Conservation (phyloP, 2,329 filamentous ascomycete genomes). For the Hypoxylon rubiginosum region DNA sequence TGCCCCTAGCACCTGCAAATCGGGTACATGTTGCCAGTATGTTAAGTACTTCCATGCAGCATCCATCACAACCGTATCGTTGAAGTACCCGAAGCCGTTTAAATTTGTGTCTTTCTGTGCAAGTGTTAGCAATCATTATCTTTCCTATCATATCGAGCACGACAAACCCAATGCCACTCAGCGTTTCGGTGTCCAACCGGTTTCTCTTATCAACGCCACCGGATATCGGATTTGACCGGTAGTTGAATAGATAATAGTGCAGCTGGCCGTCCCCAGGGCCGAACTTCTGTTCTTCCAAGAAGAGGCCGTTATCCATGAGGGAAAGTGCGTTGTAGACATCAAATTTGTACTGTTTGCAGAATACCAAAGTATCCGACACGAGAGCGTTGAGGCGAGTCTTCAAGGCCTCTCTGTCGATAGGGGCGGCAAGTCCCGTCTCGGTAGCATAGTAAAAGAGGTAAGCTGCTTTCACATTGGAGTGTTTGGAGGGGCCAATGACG, state of each 20-base stretch:
- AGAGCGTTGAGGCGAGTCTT: constrained; percentile 85
- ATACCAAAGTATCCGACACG: constrained; percentile 86
- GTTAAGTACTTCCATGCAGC: constrained; percentile 4
- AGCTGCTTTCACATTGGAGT: constrained; percentile 85
- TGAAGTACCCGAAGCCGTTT: constrained; percentile 15
- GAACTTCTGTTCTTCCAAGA: constrained; percentile 94
- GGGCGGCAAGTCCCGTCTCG: constrained; percentile 76
- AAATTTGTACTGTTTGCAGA: constrained; percentile 86
- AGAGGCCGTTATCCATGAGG: constrained; percentile 92
- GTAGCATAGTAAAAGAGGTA: constrained; percentile 98
- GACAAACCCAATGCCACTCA: constrained; percentile 91
- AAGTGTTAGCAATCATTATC: constrained; percentile 41
- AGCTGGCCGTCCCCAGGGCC: constrained; percentile 93
- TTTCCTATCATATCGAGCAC: constrained; percentile 69
- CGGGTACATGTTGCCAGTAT: constrained; percentile 15
- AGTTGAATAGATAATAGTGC: constrained; percentile 99
- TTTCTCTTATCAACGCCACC: constrained; percentile 88
- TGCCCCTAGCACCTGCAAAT: constrained; percentile 5
- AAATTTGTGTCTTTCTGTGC: constrained; percentile 52
- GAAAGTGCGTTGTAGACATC: constrained; percentile 98
- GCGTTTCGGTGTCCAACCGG: constrained; percentile 78
- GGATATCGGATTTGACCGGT: constrained; percentile 85
- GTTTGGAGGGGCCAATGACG: constrained; percentile 84
- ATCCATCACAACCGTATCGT: constrained; percentile 5
- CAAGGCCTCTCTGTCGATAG: constrained; percentile 69